These are phyloP conservation scores for Prunus yedoensis DNA, from an alignment of 331 rosid species.

Conservation along the genomic window DNA sequence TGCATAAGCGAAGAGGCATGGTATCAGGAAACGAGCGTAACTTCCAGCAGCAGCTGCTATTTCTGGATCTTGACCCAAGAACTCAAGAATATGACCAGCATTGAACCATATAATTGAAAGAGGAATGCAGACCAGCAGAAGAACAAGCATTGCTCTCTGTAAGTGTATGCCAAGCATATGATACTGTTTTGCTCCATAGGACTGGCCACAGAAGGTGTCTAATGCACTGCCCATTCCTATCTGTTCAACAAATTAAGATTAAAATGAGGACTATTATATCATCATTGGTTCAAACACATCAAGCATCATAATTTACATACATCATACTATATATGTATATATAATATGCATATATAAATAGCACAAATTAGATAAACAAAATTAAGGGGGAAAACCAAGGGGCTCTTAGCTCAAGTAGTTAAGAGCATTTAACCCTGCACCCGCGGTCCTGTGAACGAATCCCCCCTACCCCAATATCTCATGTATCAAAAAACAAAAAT, in stretches of 20 bases:
- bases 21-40: conserved; percentile 47
- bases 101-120: conserved; percentile 35
- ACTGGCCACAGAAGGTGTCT: conserved; percentile 52
- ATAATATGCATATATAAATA: too few species aligned
- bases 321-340: too few species aligned
- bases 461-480: too few species aligned
- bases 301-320: too few species aligned
- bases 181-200: conserved; percentile 49
- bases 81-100: conserved; percentile 41
- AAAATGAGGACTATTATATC: neutral
- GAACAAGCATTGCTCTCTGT: conserved; percentile 53
- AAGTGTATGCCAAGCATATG: conserved; percentile 42
- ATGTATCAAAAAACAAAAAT: too few species aligned
- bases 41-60: conserved; percentile 42
- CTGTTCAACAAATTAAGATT: neutral
- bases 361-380: too few species aligned
- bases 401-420: too few species aligned
- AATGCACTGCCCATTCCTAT: conserved; percentile 51
- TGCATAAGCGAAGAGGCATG: conserved; percentile 41
- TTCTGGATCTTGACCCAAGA: conserved; percentile 48
- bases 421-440: too few species aligned
- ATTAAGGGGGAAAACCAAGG: too few species aligned
- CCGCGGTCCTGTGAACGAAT: too few species aligned
- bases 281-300: neutral
- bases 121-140: conserved; percentile 41